phyloP scores from a whole-genome alignment of 2,329 filamentous ascomycete species.

The Penicillium italicum region DNA sequence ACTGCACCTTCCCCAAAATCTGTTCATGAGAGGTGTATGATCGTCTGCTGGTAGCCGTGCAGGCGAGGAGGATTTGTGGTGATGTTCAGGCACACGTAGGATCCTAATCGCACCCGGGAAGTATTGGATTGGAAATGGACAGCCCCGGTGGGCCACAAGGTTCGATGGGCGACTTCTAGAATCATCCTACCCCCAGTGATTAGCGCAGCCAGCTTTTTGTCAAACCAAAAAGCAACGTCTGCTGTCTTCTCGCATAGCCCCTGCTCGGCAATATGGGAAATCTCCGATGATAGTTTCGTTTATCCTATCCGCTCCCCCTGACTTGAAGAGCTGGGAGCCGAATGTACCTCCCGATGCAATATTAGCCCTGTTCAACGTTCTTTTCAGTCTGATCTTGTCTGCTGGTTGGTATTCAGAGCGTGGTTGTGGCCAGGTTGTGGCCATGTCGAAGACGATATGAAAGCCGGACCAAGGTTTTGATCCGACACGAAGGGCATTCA shows the following conservation, averaged over 20 bases:
- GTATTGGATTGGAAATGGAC: slow-evolving; percentile 9
- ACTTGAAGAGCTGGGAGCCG: neutral
- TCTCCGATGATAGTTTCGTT: neutral
- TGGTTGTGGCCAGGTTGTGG: neutral
- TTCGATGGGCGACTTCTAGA: neutral
- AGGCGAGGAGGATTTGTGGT: neutral
- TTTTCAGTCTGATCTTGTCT: neutral
- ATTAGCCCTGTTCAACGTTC: neutral
- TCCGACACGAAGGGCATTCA: neutral
- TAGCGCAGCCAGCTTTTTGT: neutral
- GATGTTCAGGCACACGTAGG: slow-evolving; percentile 16
- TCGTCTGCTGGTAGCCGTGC: neutral
- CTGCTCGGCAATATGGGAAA: no score
- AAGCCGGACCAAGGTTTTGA: no score
- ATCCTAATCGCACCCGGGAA: slow-evolving; percentile 7
- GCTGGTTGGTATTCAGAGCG: neutral
- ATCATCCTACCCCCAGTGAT: neutral
- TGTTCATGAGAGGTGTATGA: neutral
- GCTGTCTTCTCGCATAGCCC: no score
- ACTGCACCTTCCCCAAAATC: neutral
- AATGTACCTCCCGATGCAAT: neutral
- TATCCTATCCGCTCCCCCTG: neutral
- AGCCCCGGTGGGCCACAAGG: neutral
- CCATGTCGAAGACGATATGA: neutral
- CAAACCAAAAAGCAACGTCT: no score